These are phyloP conservation scores for Citropsis articulata DNA, from an alignment of 345 rosid species.

Conservation along the genomic window DNA sequence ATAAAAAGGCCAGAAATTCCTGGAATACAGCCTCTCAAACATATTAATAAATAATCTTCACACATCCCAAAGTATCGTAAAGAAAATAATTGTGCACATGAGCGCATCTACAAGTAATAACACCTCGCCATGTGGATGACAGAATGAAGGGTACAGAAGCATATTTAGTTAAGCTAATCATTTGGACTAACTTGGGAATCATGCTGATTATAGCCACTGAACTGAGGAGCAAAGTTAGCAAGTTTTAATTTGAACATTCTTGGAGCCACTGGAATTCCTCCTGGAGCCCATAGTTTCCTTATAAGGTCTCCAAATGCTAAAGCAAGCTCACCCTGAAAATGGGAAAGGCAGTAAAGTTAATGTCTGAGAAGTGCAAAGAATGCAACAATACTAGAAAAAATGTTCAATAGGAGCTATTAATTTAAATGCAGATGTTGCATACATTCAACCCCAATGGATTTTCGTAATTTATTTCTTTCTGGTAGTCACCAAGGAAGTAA, in stretches of 20 bases:
- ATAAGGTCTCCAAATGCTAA: slow-evolving; percentile 63
- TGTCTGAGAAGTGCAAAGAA: background rate
- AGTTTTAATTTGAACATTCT: slow-evolving; percentile 64
- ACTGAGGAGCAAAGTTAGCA: slow-evolving; percentile 63
- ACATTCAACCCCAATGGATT: slow-evolving; percentile 72
- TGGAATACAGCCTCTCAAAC: slow-evolving; percentile 18
- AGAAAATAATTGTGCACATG: background rate
- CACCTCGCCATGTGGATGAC: background rate
- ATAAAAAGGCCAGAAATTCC: slow-evolving; percentile 72
- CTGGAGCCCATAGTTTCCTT: slow-evolving; percentile 67
- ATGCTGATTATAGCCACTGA: slow-evolving; percentile 70
- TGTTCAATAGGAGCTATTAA: background rate
- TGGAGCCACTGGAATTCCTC: slow-evolving; percentile 52
- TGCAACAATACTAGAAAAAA: slow-evolving; percentile 1
- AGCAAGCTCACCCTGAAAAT: slow-evolving; percentile 63
- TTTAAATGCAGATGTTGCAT: background rate
- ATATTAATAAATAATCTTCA: background rate
- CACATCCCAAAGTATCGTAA: background rate
- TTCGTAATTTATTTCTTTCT: slow-evolving; percentile 49
- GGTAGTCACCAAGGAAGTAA: slow-evolving; percentile 64
- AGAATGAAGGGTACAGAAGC: background rate
- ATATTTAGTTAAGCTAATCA: slow-evolving; percentile 8
- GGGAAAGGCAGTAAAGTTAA: slow-evolving; percentile 2
- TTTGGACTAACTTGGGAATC: slow-evolving; percentile 60
- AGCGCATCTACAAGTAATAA: background rate